Percentiles rank a stretch among this genome's conserved stretches.
Conservation (phyloP, 768 basidiomycete genomes). For the Tubosaeta sp. region DNA sequence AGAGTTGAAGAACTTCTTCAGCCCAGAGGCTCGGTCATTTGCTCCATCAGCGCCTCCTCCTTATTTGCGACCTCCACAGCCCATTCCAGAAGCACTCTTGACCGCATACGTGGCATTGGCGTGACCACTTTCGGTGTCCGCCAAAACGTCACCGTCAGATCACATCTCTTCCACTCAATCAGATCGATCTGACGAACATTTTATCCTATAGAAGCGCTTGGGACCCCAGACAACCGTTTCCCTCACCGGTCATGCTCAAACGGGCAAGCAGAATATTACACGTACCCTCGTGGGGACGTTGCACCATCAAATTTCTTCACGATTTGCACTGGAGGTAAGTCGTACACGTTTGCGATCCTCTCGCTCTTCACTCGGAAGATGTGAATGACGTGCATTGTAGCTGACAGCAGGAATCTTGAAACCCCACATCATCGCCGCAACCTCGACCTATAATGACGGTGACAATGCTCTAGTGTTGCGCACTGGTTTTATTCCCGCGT, state of each 20-base stretch:
- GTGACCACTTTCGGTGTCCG: constrained; percentile 36
- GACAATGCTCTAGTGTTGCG: constrained; percentile 43
- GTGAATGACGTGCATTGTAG: constrained; percentile 27
- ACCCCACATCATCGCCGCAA: constrained; percentile 39
- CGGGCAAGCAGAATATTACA: constrained; percentile 17
- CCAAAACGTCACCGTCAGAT: constrained; percentile 43
- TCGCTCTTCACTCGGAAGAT: constrained; percentile 8
- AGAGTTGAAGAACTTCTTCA: constrained; percentile 38
- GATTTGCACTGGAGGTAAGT: constrained; percentile 44
- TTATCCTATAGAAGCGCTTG: constrained; percentile 42
- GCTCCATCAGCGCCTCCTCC: constrained; percentile 47
- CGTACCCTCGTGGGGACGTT: constrained; percentile 64
- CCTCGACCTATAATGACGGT: constrained; percentile 46
- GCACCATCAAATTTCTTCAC: constrained; percentile 72
- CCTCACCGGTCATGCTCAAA: constrained; percentile 37
- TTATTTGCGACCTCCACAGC: constrained; percentile 37
- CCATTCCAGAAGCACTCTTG: constrained; percentile 25
- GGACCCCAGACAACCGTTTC: constrained; percentile 41
- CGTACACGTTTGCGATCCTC: constrained; percentile 15
- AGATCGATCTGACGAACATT: constrained; percentile 18
- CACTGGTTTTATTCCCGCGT: constrained; percentile 33
- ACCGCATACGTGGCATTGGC: constrained; percentile 35
- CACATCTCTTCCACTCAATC: constrained; percentile 8
- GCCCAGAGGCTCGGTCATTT: constrained; percentile 42
- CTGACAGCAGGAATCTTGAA: constrained; percentile 37